These are phyloP conservation scores for Chrysosporium queenslandicum DNA, from an alignment of 2,329 filamentous ascomycete species.

Conservation along the genomic window DNA sequence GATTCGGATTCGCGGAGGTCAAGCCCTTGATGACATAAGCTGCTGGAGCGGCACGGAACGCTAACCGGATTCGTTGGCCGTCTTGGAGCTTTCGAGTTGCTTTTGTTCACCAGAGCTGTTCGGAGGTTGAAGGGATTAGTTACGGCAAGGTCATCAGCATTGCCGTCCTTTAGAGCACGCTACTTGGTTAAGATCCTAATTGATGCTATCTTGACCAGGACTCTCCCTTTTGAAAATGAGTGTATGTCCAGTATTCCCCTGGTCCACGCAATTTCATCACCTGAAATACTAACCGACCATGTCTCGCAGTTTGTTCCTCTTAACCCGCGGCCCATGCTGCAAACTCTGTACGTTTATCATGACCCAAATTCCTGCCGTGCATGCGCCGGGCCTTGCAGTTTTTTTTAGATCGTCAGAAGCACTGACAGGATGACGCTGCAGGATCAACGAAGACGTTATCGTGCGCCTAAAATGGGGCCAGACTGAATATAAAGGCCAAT, in stretches of 20 bases:
- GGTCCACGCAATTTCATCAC: background rate
- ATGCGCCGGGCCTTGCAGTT: too few species aligned
- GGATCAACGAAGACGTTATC: conserved; percentile 79
- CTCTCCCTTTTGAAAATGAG: background rate
- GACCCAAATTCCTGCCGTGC: background rate
- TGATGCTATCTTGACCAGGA: background rate
- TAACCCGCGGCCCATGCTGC: conserved; percentile 94
- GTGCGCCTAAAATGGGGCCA: conserved; percentile 97
- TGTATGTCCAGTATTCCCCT: background rate
- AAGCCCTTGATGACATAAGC: background rate
- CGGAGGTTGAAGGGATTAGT: background rate
- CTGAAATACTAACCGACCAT: background rate
- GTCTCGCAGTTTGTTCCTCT: conserved; percentile 66
- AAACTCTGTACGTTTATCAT: conserved; percentile 63
- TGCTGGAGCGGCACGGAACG: background rate
- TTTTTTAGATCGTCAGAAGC: too few species aligned
- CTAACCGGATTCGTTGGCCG: background rate
- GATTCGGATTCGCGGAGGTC: too few species aligned
- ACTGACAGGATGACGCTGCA: too few species aligned
- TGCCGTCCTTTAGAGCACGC: background rate
- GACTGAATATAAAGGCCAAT: conserved; percentile 88
- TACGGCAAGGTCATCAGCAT: too few species aligned
- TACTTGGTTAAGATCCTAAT: background rate
- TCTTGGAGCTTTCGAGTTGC: background rate
- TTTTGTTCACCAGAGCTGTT: background rate